A percentile compares a stretch with the other conserved stretches of the same genome.
These are phyloP conservation scores for Alisma plantagoaquatica DNA, from an alignment of 106 monocot genomes.

Conservation along the genomic window DNA sequence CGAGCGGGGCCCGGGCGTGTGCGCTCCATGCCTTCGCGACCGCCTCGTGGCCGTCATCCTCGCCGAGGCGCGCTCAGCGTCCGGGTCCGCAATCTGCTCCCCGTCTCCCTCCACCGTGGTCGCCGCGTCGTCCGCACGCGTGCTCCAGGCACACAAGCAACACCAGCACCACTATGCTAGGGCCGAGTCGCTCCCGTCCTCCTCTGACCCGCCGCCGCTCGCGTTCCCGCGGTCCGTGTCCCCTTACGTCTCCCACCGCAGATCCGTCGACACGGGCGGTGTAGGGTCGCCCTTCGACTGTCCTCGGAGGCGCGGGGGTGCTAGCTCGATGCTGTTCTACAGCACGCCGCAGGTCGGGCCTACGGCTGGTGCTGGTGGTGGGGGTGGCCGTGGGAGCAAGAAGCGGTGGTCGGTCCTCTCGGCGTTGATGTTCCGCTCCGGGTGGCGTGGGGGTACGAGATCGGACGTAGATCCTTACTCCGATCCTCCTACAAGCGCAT, in stretches of 20 bases:
- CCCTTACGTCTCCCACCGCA: slow-evolving; percentile 31
- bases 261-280: slow-evolving; percentile 15
- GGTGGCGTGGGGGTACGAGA: background rate
- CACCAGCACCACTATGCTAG: background rate
- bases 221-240: slow-evolving; percentile 25
- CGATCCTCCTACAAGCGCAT: background rate
- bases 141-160: too few species aligned
- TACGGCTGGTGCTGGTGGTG: background rate
- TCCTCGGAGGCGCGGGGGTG: background rate
- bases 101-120: slow-evolving; percentile 2
- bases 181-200: too few species aligned
- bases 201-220: too few species aligned
- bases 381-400: background rate
- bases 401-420: slow-evolving; percentile 19
- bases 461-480: background rate
- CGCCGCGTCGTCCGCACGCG: too few species aligned
- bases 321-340: slow-evolving; percentile 23
- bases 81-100: too few species aligned
- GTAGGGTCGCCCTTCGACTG: too few species aligned
- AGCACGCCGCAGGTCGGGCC: slow-evolving; percentile 40
- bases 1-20: slow-evolving; percentile 49
- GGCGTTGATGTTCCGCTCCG: slow-evolving; percentile 15
- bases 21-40: slow-evolving; percentile 71
- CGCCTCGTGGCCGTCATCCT: slow-evolving; percentile 59
- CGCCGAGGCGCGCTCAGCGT: slow-evolving; percentile 1